Conservation (phyloP, 768 basidiomycete genomes). For the Xerocomus brunneocitrinus region DNA sequence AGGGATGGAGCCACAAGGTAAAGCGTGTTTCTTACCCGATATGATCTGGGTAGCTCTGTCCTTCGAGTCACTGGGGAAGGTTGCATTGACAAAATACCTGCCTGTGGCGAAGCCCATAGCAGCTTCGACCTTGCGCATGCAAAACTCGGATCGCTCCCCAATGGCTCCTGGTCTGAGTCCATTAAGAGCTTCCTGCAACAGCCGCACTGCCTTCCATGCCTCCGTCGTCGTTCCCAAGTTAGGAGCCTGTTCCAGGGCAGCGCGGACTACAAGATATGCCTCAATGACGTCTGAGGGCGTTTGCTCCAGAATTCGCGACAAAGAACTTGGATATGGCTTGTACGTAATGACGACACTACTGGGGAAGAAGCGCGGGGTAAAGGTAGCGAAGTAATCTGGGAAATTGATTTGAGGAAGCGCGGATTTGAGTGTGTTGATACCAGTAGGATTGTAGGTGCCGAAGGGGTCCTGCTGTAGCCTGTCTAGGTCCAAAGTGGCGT, state of each 20-base stretch:
- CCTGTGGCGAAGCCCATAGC: constrained; percentile 88
- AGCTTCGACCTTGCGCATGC: constrained; percentile 65
- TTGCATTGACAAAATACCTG: constrained; percentile 81
- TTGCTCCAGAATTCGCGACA: constrained; percentile 63
- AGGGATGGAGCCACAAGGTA: not conserved
- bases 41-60: constrained; percentile 82
- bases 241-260: constrained; percentile 62
- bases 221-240: constrained; percentile 72
- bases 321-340: constrained; percentile 65
- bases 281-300: constrained; percentile 72
- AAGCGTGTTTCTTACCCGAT: constrained; percentile 42
- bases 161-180: constrained; percentile 87
- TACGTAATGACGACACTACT: constrained; percentile 76
- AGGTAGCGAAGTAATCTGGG: constrained; percentile 80
- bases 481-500: constrained; percentile 78
- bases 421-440: constrained; percentile 62
- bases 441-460: constrained; percentile 82
- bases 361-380: constrained; percentile 74
- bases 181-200: constrained; percentile 64
- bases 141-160: constrained; percentile 80
- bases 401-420: constrained; percentile 76
- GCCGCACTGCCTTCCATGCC: constrained; percentile 71
- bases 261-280: constrained; percentile 81
- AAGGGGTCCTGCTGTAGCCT: constrained; percentile 75
- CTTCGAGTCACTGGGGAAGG: constrained; percentile 75